These are phyloP conservation scores for Corrigiola litoralis DNA, from an alignment of 179 eudicot genomes.

Conservation along the genomic window DNA sequence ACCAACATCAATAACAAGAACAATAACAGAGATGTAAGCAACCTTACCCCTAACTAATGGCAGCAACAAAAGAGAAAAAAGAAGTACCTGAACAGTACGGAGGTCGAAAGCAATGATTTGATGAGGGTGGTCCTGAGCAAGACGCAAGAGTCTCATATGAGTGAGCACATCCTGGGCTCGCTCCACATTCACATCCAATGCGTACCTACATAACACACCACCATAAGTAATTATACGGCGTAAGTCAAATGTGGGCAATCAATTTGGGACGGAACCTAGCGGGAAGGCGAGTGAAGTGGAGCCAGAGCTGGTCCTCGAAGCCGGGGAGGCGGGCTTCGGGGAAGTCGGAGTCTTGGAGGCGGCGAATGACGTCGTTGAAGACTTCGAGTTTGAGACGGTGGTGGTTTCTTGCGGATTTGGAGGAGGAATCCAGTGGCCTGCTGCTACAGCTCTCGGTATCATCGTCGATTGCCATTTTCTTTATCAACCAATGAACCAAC, in stretches of 20 bases:
- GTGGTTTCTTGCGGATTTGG: constrained; percentile 30
- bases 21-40: no score
- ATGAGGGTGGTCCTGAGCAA: constrained; percentile 48
- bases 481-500: neutral
- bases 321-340: constrained; percentile 47
- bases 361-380: constrained; percentile 48
- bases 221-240: neutral
- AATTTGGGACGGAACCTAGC: constrained; percentile 33
- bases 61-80: neutral
- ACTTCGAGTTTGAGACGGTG: constrained; percentile 50
- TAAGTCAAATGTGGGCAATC: neutral
- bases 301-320: constrained; percentile 72
- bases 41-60: no score
- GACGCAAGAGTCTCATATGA: constrained; percentile 62
- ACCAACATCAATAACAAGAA: no score
- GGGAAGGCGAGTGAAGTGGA: constrained; percentile 70
- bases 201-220: constrained; percentile 32
- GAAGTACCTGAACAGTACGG: constrained; percentile 65
- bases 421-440: constrained; percentile 42
- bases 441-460: constrained; percentile 66
- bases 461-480: constrained; percentile 48
- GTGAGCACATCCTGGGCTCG: constrained; percentile 70
- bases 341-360: constrained; percentile 37
- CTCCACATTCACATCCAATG: constrained; percentile 75
- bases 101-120: constrained; percentile 57